Conservation (phyloP, 768 basidiomycete genomes). For the Scleroderma citrinum region DNA sequence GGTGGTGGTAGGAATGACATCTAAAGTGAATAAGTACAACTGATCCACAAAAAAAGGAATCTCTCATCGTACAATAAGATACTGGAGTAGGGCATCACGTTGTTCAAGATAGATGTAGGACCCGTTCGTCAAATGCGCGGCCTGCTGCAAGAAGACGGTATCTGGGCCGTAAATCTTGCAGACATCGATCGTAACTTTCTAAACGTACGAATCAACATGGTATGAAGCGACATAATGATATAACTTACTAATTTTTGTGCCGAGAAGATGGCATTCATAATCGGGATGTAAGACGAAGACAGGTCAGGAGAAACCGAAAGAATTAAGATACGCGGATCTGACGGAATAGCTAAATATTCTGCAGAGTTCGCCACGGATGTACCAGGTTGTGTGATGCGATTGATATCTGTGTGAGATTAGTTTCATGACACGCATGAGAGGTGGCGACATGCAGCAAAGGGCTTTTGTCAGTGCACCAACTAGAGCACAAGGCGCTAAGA, state of each 20-base stretch:
- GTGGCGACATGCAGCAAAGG: constrained; percentile 64
- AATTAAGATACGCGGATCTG: constrained; percentile 61
- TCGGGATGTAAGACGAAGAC: constrained; percentile 88
- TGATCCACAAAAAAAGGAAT: constrained; percentile 1
- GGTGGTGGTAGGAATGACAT: constrained; percentile 77
- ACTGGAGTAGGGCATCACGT: constrained; percentile 85
- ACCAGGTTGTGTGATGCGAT: constrained; percentile 41
- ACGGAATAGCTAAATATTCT: constrained; percentile 28
- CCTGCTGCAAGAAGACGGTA: constrained; percentile 95
- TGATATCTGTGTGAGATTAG: constrained; percentile 54
- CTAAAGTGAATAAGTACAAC: constrained; percentile 37
- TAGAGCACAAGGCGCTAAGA: constrained; percentile 57
- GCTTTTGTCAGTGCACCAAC: constrained; percentile 91
- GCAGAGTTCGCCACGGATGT: constrained; percentile 22
- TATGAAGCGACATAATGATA: neutral
- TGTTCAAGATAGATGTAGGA: constrained; percentile 83
- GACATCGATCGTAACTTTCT: constrained; percentile 98
- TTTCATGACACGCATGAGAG: neutral
- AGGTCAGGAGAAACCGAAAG: constrained; percentile 90
- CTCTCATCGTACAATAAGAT: constrained; percentile 60
- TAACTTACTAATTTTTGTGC: constrained; percentile 87
- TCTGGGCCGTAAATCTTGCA: constrained; percentile 88
- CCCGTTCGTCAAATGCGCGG: constrained; percentile 91
- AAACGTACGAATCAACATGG: neutral
- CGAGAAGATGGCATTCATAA: constrained; percentile 99